Conservation (phyloP, 2,329 filamentous ascomycete genomes). For the Cladophialophora chaetospira region DNA sequence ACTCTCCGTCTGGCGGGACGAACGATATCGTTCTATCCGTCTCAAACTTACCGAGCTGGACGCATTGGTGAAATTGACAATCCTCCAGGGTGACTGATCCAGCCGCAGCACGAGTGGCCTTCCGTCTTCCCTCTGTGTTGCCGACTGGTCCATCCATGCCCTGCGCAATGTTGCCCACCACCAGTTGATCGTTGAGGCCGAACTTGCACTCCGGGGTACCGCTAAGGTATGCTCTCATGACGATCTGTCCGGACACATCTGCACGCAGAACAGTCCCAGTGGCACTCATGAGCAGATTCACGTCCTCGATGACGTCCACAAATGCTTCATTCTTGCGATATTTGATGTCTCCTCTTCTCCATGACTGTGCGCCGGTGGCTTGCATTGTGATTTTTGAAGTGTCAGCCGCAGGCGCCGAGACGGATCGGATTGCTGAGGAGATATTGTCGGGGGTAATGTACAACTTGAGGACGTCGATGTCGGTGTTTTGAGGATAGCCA, state of each 20-base stretch:
- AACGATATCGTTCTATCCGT: conserved; percentile 96
- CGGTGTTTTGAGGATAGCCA: conserved; percentile 97
- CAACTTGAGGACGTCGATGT: conserved; percentile 98
- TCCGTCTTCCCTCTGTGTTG: conserved; percentile 68
- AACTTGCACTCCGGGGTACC: conserved; percentile 99
- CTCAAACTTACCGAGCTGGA: conserved; percentile 96
- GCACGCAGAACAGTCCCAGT: conserved; percentile 91
- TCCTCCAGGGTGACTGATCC: conserved; percentile 95
- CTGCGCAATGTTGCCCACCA: conserved; percentile 77
- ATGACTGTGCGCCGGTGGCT: conserved; percentile 93
- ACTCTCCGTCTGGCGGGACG: conserved; percentile 94
- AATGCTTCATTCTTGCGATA: conserved; percentile 99
- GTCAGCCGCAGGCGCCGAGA: conserved; percentile 63
- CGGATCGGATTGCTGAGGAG: conserved; percentile 67
- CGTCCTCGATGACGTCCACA: conserved; percentile 98
- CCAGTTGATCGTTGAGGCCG: conserved; percentile 89
- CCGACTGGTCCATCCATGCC: conserved; percentile 74
- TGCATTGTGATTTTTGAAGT: conserved; percentile 99
- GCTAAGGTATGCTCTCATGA: conserved; percentile 96
- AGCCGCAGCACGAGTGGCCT: conserved; percentile 91
- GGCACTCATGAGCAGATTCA: conserved; percentile 98
- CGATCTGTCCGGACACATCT: conserved; percentile 94
- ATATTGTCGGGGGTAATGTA: conserved; percentile 99
- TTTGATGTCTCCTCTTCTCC: conserved; percentile 95
- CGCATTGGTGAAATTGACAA: conserved; percentile 98